Base-by-base conservation (phyloP, 2,329 filamentous ascomycete species). In the Beauveria caledonica region DNA sequence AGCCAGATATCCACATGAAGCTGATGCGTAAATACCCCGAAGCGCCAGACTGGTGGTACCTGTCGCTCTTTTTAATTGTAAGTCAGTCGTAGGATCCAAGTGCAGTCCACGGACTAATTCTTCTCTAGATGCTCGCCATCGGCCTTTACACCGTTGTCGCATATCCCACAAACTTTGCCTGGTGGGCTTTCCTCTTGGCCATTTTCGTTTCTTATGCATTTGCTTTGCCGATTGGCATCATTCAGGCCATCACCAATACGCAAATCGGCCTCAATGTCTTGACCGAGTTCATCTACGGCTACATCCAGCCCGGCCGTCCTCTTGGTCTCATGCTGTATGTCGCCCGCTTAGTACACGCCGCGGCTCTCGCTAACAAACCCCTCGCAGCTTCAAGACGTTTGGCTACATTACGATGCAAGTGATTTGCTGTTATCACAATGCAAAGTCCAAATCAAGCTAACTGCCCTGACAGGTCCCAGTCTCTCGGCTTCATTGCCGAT, bases 261-360 rank as follows among this genome's bases (percentile, higher is more conserved):
- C 76, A 89, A 74, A 85, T 90, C 42, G 86, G 86, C 1, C 76
- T 91, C 40, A 91, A 91, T 63, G 87, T 92, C 27, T 75, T 91
- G 63, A 89, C 87, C 1, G 87, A 90, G 73, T 89, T 90, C 64
- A 75, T 92, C 4, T 84, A 85, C 62, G 88, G 88, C 1, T 91
- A 91, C 67, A 88, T 91, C 66, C 86, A 89, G 63, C 87, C 87
- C 0, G 88, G 88, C 2, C 76, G 82, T 6, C 88, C 88, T 0
- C 74, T 91, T 59, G 88, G 86, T 0, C 81, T 90, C 63, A 91
- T 92, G 87, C 78, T 90, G 75, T 88, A 69, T 65, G 76, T 67
- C 7, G 1, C 15, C 3, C 39, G 23, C 9, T 17, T 6, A 8
- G 10, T 5, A 27, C 21, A 45, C 15, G 25, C 17, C 23, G 2